Base-by-base conservation (phyloP, 139 green algal species). In the Ulvella scutata region DNA sequence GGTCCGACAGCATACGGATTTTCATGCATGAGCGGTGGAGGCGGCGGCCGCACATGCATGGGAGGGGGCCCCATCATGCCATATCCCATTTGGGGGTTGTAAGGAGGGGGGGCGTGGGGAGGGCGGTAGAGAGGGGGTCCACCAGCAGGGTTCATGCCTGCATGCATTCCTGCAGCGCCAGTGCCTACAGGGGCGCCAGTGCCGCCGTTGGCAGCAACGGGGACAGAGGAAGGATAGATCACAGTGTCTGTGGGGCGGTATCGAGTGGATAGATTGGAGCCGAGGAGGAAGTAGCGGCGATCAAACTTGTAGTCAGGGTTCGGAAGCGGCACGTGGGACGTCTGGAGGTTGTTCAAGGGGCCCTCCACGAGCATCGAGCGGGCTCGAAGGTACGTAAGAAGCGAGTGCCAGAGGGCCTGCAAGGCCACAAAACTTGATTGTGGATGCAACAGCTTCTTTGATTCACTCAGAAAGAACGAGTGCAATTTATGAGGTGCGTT, bases 321-420 rank as follows among this genome's bases (percentile, higher is more conserved):
- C 20, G 51, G 51, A n/a, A 98, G 89, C 74, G 92, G 87, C 51
- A 96, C 86, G 82, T 95, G 86, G 79, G 81, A 91, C 60, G 87
- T 77, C 83, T 97, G 96, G 7, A 98, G 85, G 80, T 95, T 94
- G 75, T 83, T 92, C 3, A 98, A 87, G 0, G 93, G 83, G 1
- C 91, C 94, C 83, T 99, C 94, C 77, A 97, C 93, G 62, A 99
- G 82, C 61, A 82, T 89, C 35, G 87, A 87, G 26, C 82, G 72
- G 72, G 96, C 91, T 80, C 90, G 91, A 85, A 94, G 96, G 84
- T 98, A 91, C 33, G 75, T 79, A 43, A 98, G 85, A 78, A 99
- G 88, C n/a, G 79, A 79, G 76, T 93, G 92, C 94, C 94, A 98
- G 29, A 99, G 84, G 17, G 86, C 40, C 51, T 94, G 85, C 13